Evolutionary conservation across 768 basidiomycete genomes (phyloP).

Genomic region (Phylloporus sp.): DNA sequence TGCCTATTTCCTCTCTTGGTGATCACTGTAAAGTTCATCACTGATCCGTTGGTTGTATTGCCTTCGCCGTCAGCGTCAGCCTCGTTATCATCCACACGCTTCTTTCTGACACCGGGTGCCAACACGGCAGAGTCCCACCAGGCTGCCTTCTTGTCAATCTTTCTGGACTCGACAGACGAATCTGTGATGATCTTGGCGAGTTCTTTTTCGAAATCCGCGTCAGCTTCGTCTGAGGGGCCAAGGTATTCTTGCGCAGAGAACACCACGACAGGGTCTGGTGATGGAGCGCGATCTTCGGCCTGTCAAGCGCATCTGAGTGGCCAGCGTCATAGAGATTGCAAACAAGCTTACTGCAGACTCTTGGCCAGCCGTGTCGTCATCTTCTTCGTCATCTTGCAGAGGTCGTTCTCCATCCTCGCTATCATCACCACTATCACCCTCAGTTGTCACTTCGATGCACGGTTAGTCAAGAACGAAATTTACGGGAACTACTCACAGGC

Average conservation of each 20-base stretch:
- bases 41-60: conserved; percentile 30
- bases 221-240: conserved; percentile 84
- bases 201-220: conserved; percentile 92
- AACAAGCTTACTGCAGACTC: conserved; percentile 51
- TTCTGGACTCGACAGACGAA: conserved; percentile 74
- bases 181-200: conserved; percentile 94
- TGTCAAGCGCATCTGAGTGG: background rate
- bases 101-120: conserved; percentile 62
- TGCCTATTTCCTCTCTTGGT: conserved; percentile 93
- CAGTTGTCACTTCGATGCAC: conserved; percentile 28
- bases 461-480: conserved; percentile 13
- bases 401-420: conserved; percentile 46
- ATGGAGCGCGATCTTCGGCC: conserved; percentile 69
- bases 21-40: conserved; percentile 91
- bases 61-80: conserved; percentile 43
- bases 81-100: conserved; percentile 56
- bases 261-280: conserved; percentile 78
- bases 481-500: conserved; percentile 40
- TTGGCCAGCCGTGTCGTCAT: conserved; percentile 45
- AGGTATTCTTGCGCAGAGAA: conserved; percentile 68
- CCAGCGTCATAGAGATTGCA: background rate
- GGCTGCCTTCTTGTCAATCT: conserved; percentile 85
- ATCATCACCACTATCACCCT: conserved; percentile 47
- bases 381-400: conserved; percentile 59
- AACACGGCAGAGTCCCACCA: conserved; percentile 88